A percentile compares a stretch with the other conserved stretches of the same genome.
phyloP scores from a whole-genome alignment of 2,329 filamentous ascomycete species.

The Elsinoe necatrix region DNA sequence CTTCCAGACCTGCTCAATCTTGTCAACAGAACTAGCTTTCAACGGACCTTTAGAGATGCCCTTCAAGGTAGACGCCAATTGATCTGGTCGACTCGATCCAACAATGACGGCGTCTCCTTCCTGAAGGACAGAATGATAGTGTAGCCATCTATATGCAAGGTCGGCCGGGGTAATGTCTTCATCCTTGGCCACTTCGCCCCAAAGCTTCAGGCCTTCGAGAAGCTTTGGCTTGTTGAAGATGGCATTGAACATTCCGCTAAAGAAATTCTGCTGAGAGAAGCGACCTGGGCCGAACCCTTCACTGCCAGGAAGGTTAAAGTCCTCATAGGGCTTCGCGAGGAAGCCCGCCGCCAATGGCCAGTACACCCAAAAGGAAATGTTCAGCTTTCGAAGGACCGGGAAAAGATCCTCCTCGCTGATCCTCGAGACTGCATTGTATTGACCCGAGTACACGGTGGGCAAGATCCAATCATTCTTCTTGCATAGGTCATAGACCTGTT shows the following conservation, averaged over 20 bases:
- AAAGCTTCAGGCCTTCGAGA: constrained; percentile 32
- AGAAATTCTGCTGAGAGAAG: constrained; percentile 21
- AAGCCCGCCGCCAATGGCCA: constrained; percentile 25
- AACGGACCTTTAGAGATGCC: constrained; percentile 27
- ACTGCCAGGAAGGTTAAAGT: constrained; percentile 31
- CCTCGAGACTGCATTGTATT: constrained; percentile 39
- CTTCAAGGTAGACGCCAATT: constrained; percentile 29
- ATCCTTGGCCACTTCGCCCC: constrained; percentile 34
- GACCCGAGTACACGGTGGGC: constrained; percentile 39
- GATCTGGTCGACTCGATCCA: constrained; percentile 29
- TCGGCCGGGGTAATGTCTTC: constrained; percentile 33
- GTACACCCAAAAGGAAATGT: constrained; percentile 35
- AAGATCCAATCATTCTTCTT: constrained; percentile 35
- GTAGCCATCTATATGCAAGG: constrained; percentile 39
- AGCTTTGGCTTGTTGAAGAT: constrained; percentile 33
- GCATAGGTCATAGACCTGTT: constrained; percentile 36
- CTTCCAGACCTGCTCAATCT: constrained; percentile 31
- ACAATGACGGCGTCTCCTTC: constrained; percentile 37
- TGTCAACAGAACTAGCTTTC: constrained; percentile 25
- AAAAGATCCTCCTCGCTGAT: constrained; percentile 35
- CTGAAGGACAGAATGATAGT: constrained; percentile 32
- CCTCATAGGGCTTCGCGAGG: constrained; percentile 31
- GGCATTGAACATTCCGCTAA: constrained; percentile 31
- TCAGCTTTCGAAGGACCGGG: constrained; percentile 33
- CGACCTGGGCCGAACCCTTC: constrained; percentile 28